phyloP scores from a whole-genome alignment of 2,329 filamentous ascomycete genomes.

The Alternaria brassicae region DNA sequence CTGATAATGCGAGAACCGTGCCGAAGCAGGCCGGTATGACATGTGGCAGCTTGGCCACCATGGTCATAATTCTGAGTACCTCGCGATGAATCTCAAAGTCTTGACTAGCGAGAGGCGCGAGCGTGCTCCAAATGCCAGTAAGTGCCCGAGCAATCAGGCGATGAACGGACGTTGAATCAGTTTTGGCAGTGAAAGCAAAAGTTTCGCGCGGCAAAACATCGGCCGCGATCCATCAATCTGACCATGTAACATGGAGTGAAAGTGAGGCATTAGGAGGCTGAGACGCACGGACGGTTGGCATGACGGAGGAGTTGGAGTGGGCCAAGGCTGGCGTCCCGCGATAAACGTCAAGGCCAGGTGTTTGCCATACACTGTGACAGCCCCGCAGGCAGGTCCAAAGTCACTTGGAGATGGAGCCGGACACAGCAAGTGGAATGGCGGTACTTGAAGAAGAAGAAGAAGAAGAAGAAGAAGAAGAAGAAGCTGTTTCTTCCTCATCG shows the following conservation, averaged over 20 bases:
- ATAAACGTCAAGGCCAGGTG: not conserved
- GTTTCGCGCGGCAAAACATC: constrained; percentile 12
- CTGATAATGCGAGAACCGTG: constrained; percentile 18
- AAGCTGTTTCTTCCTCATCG: not conserved
- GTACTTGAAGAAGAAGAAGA: not conserved
- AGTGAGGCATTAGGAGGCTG: constrained; percentile 12
- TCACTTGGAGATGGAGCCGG: not conserved
- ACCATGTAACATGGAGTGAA: constrained; percentile 6
- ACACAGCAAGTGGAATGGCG: not conserved
- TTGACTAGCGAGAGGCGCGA: not conserved
- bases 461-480: too few relatives aligned
- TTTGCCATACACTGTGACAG: not conserved
- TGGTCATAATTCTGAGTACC: constrained; percentile 7
- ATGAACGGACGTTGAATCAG: not conserved
- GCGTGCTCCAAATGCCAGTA: not conserved
- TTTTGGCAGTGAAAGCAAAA: constrained; percentile 4
- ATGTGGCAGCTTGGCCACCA: constrained; percentile 2
- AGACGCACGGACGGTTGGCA: constrained; percentile 3
- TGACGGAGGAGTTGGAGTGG: not conserved
- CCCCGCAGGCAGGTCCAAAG: not conserved
- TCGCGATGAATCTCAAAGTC: not conserved
- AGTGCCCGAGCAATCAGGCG: not conserved
- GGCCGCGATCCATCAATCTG: not conserved
- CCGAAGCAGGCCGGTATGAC: constrained; percentile 10
- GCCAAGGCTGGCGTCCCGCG: not conserved